Base-by-base conservation (phyloP, 352 stramenopile genomes). In the Globisporangium paddicum region DNA sequence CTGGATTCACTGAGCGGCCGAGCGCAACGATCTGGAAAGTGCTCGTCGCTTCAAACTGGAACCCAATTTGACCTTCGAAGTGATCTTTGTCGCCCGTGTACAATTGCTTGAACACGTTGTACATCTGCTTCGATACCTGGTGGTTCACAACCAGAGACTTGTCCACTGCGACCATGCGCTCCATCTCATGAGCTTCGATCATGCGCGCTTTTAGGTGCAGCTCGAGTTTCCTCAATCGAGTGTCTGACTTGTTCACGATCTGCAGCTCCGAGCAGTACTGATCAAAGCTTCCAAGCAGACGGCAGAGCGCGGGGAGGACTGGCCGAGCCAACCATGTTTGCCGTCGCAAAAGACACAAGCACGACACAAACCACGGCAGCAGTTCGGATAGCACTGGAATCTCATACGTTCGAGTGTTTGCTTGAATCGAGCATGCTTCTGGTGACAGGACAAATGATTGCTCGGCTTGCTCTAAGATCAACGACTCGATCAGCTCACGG, bases 11-110 rank as follows among this genome's bases (percentile, higher is more conserved):
- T 6, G 84, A 93, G 2, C 86, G 77, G 0, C 86, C 86, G 14
- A 95, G 63, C 6, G 84, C 86, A n/a, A 93, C 75, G 48, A 95
- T 83, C 26, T 64, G 73, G 63, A 95, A 95, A 0, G 77, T 87
- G 45, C 84, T 90, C 3, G 71, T 88, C 7, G 86, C 84, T 67
- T 95, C 86, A 66, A 95, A 95, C 53, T 95, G 86, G 48, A 95
- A 95, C 5, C 86, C 86, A 58, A 95, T 95, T 58, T 95, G 86
- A 0, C 86, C 86, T 63, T 95, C 86, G 55, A 95, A 95, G 68
- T 95, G 86, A 35, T 95, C 86, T 57, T 95, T 95, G 62, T 93
- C 84, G 10, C 86, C 86, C 0, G 82, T 95, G 66, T 95, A 95
- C 1, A 95, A 75, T 42, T 94, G 82, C 50, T 88, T 85, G 56